A percentile compares a stretch with the other conserved stretches of the same genome.
These are phyloP conservation scores for Lactarius sanguifluus DNA, from an alignment of 768 basidiomycete genomes.

Conservation along the genomic window DNA sequence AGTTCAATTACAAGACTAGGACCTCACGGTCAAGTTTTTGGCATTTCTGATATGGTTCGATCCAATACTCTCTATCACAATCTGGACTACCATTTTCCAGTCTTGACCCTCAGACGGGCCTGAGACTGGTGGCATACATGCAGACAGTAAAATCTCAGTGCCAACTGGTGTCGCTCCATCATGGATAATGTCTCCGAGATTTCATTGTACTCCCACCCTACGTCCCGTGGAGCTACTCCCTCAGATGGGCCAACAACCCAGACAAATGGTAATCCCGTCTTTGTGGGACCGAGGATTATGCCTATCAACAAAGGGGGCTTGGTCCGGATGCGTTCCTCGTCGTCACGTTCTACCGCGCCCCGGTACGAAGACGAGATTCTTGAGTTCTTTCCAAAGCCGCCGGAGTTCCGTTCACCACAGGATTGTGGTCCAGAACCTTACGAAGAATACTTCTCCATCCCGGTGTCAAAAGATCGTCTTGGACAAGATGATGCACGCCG, in stretches of 20 bases:
- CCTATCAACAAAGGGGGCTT: slow-evolving; percentile 6
- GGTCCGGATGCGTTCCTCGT: slow-evolving; percentile 19
- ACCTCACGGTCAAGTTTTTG: no score
- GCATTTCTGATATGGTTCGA: no score
- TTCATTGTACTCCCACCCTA: slow-evolving; percentile 26
- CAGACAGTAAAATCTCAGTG: not conserved
- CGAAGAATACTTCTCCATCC: slow-evolving; percentile 28
- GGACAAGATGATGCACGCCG: slow-evolving; percentile 14
- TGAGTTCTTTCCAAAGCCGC: slow-evolving; percentile 17
- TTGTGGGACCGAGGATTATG: slow-evolving; percentile 24
- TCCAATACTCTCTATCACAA: not conserved
- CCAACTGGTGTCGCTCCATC: not conserved
- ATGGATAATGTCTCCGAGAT: slow-evolving; percentile 29
- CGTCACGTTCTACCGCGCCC: slow-evolving; percentile 3
- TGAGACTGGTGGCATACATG: slow-evolving; percentile 1
- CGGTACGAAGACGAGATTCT: slow-evolving; percentile 17
- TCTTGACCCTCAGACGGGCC: slow-evolving; percentile 5
- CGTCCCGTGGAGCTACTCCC: slow-evolving; percentile 22
- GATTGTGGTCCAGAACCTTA: slow-evolving; percentile 26
- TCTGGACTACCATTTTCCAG: slow-evolving; percentile 5
- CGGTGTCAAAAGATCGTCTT: not conserved
- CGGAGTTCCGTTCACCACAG: slow-evolving; percentile 26
- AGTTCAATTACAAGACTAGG: no score
- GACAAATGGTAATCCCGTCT: slow-evolving; percentile 1
- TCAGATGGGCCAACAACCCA: slow-evolving; percentile 8